Evolutionary conservation across 2,329 filamentous ascomycete species (phyloP).

Genomic region (Cyphellophora attinorum): DNA sequence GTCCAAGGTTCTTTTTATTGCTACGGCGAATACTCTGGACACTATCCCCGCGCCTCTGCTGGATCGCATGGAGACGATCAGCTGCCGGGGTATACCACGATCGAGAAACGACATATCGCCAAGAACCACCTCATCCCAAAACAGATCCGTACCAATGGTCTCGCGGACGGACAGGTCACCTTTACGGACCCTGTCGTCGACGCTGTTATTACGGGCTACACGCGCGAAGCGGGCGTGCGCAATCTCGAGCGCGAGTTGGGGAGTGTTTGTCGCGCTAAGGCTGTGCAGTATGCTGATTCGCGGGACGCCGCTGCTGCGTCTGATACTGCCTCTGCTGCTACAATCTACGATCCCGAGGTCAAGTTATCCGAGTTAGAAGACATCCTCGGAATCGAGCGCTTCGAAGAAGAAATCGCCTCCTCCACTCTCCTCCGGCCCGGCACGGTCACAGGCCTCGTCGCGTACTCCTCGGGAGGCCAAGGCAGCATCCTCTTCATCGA

Average conservation of each 20-base stretch:
- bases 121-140: constrained; percentile 90
- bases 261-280: constrained; percentile 87
- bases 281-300: constrained; percentile 87
- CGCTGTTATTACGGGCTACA: constrained; percentile 94
- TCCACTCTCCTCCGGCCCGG: constrained; percentile 75
- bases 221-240: constrained; percentile 88
- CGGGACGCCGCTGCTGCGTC: constrained; percentile 57
- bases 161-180: constrained; percentile 62
- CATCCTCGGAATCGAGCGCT: constrained; percentile 86
- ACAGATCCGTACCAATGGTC: constrained; percentile 83
- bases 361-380: constrained; percentile 73
- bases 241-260: constrained; percentile 94
- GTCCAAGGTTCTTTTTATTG: constrained; percentile 94
- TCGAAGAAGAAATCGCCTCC: constrained; percentile 80
- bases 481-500: constrained; percentile 98
- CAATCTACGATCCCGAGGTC: constrained; percentile 64
- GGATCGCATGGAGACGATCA: constrained; percentile 92
- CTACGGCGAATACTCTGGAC: constrained; percentile 88
- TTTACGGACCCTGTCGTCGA: constrained; percentile 79
- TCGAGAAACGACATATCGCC: constrained; percentile 95
- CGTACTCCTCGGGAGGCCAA: constrained; percentile 85
- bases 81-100: constrained; percentile 87
- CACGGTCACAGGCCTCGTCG: constrained; percentile 90
- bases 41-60: constrained; percentile 90
- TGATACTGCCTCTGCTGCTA: constrained; percentile 43